These are phyloP conservation scores for Fusarium virguliforme DNA, from an alignment of 2,329 filamentous ascomycete genomes.

Conservation along the genomic window DNA sequence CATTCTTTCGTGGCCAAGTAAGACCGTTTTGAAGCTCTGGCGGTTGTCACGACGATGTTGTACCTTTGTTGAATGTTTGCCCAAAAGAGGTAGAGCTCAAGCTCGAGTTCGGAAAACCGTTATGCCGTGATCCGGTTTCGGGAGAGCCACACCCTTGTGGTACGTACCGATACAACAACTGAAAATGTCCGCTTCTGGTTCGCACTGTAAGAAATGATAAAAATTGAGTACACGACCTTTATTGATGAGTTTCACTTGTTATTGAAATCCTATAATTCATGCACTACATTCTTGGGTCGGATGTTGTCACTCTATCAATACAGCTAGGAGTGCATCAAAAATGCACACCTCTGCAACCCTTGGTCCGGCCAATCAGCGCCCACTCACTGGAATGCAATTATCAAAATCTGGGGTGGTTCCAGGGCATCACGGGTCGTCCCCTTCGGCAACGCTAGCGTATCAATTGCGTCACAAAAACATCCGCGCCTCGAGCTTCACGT, in stretches of 20 bases:
- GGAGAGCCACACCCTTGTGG: not conserved
- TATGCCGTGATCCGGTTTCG: conserved; percentile 28
- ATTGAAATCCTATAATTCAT: conserved; percentile 4
- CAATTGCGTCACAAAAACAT: conserved; percentile 50
- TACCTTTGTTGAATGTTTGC: conserved; percentile 38
- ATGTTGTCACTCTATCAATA: not conserved
- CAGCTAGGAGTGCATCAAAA: not conserved
- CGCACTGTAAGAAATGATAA: not conserved
- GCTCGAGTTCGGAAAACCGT: conserved; percentile 33
- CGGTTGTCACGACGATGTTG: conserved; percentile 31
- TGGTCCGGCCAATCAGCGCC: not conserved
- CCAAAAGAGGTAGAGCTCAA: conserved; percentile 45
- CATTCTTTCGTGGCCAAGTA: conserved; percentile 54
- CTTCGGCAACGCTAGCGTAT: conserved; percentile 37
- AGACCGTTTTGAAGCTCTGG: conserved; percentile 39
- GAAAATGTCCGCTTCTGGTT: not conserved
- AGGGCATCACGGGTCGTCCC: conserved; percentile 25
- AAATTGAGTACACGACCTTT: not conserved
- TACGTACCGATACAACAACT: not conserved
- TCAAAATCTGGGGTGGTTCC: conserved; percentile 20
- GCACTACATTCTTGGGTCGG: not conserved
- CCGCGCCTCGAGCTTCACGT: conserved; percentile 36
- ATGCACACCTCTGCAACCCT: not conserved
- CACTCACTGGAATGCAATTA: conserved; percentile 2
- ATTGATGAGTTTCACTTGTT: not conserved